Evolutionary conservation across 2,329 filamentous ascomycete genomes (phyloP).

Genomic region (Aspergillus sp.): DNA sequence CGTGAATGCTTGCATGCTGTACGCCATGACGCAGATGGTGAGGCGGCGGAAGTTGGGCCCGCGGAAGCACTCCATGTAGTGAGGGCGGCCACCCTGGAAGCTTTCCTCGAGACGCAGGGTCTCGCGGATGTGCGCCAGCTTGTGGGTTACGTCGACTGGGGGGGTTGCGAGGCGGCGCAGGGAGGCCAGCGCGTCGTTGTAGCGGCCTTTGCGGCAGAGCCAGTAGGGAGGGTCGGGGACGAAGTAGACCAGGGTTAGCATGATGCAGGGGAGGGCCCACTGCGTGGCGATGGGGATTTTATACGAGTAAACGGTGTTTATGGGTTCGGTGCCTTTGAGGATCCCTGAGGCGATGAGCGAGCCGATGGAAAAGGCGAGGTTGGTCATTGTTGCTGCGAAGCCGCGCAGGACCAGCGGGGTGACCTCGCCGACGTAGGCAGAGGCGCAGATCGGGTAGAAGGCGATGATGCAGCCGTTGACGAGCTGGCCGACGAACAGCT

Average conservation of each 20-base stretch:
- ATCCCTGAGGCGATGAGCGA: slow-evolving; percentile 34
- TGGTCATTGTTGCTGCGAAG: slow-evolving; percentile 29
- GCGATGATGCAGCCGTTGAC: slow-evolving; percentile 62
- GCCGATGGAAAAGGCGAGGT: slow-evolving; percentile 32
- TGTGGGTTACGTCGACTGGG: slow-evolving; percentile 20
- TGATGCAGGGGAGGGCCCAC: slow-evolving; percentile 24
- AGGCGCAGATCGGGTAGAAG: slow-evolving; percentile 59
- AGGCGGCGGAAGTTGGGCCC: slow-evolving; percentile 29
- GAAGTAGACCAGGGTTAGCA: slow-evolving; percentile 22
- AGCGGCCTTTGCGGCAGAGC: slow-evolving; percentile 22
- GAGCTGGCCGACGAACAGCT: slow-evolving; percentile 62
- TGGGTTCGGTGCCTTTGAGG: slow-evolving; percentile 23
- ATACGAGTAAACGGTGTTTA: slow-evolving; percentile 20
- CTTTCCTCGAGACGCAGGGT: slow-evolving; percentile 27
- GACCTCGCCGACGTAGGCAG: slow-evolving; percentile 33
- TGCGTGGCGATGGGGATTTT: slow-evolving; percentile 29
- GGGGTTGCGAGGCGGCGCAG: slow-evolving; percentile 22
- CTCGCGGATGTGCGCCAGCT: slow-evolving; percentile 29
- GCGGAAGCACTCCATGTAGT: slow-evolving; percentile 28
- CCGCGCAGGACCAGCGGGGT: slow-evolving; percentile 32
- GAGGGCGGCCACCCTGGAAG: slow-evolving; percentile 10
- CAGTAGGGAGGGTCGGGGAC: slow-evolving; percentile 29
- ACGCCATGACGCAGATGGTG: slow-evolving; percentile 29
- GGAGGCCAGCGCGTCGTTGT: slow-evolving; percentile 18
- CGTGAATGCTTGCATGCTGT: slow-evolving; percentile 30